phyloP scores from a whole-genome alignment of 75 land plant genomes.

The Larix kaempferi region DNA sequence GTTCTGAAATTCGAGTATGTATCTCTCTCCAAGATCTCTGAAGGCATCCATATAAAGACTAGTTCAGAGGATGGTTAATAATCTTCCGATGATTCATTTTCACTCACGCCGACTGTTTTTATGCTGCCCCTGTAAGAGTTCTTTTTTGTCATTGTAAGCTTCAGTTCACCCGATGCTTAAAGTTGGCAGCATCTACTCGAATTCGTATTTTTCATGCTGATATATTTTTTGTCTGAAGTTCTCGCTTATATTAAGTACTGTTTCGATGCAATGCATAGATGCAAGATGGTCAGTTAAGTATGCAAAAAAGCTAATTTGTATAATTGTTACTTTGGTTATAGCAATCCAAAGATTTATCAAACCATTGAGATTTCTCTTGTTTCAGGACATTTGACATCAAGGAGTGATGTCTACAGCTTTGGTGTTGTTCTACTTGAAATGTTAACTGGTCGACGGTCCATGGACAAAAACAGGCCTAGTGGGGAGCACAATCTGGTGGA shows the following conservation, averaged over 20 bases:
- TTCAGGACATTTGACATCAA: slow-evolving; percentile 64
- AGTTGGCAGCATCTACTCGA: neutral
- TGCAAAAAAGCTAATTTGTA: too few species aligned
- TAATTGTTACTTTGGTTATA: too few species aligned
- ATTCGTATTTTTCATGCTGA: neutral
- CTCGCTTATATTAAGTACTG: neutral
- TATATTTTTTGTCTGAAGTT: neutral
- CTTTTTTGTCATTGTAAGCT: neutral
- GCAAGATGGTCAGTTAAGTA: neutral
- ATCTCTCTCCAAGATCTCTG: neutral
- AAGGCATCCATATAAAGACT: neutral
- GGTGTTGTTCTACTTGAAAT: slow-evolving; percentile 67
- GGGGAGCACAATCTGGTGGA: slow-evolving; percentile 67
- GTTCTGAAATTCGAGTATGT: neutral
- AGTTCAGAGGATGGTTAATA: neutral
- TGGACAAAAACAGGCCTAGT: slow-evolving; percentile 60
- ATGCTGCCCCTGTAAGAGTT: neutral
- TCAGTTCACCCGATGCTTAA: neutral
- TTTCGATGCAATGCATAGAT: neutral
- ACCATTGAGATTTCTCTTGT: slow-evolving; percentile 5
- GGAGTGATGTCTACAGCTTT: slow-evolving; percentile 72
- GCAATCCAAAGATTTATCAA: neutral
- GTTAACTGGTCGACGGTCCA: slow-evolving; percentile 58
- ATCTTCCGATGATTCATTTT: neutral
- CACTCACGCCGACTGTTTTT: neutral